phyloP scores from a whole-genome alignment of 2,329 filamentous ascomycete species.

The Trichophyton schoenleinii region DNA sequence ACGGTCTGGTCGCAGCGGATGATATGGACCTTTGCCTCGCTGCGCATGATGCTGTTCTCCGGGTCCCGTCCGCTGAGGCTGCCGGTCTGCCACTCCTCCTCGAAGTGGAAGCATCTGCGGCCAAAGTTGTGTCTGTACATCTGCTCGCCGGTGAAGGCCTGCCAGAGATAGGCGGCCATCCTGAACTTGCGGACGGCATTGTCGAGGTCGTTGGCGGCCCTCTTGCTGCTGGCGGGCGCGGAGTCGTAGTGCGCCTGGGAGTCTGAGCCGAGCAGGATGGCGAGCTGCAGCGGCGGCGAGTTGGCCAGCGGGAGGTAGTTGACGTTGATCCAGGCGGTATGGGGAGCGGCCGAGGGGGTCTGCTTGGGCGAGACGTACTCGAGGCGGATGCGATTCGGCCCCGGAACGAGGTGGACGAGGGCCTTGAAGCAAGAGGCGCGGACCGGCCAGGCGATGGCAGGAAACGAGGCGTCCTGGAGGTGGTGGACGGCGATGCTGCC shows the following conservation, averaged over 20 bases:
- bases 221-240: slow-evolving; percentile 45
- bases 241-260: slow-evolving; percentile 78
- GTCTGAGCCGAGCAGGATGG: slow-evolving; percentile 76
- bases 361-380: slow-evolving; percentile 72
- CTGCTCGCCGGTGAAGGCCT: slow-evolving; percentile 91
- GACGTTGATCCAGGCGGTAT: slow-evolving; percentile 67
- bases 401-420: slow-evolving; percentile 77
- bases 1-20: slow-evolving; percentile 74
- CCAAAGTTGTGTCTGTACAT: slow-evolving; percentile 86
- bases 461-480: slow-evolving; percentile 66
- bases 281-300: slow-evolving; percentile 75
- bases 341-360: slow-evolving; percentile 53
- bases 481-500: slow-evolving; percentile 69
- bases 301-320: slow-evolving; percentile 74
- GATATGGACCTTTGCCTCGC: slow-evolving; percentile 80
- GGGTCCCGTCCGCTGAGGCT: slow-evolving; percentile 65
- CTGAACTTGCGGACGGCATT: slow-evolving; percentile 78
- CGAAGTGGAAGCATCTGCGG: slow-evolving; percentile 73
- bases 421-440: slow-evolving; percentile 84
- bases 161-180: slow-evolving; percentile 93
- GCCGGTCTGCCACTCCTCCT: slow-evolving; percentile 87
- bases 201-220: slow-evolving; percentile 70
- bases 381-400: slow-evolving; percentile 75
- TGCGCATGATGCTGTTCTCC: slow-evolving; percentile 61
- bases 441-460: slow-evolving; percentile 74